phyloP scores from a whole-genome alignment of 2,329 filamentous ascomycete genomes.

The Aschersonia sp. region DNA sequence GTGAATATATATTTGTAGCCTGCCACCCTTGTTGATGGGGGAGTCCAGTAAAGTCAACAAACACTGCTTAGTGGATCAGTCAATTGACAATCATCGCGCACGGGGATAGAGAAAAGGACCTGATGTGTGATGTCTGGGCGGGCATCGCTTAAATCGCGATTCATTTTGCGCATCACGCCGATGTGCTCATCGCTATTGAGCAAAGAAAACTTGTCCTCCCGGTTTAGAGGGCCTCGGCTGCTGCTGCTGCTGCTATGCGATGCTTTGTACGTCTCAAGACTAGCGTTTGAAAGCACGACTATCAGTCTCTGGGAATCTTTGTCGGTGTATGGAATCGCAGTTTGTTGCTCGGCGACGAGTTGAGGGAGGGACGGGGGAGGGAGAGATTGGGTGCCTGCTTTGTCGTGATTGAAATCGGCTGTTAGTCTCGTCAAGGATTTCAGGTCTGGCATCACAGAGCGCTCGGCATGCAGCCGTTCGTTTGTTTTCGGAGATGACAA shows the following conservation, averaged over 20 bases:
- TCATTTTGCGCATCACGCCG: constrained; percentile 98
- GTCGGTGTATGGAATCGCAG: constrained; percentile 69
- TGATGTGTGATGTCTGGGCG: constrained; percentile 97
- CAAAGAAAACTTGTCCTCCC: constrained; percentile 92
- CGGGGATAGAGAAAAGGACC: constrained; percentile 36
- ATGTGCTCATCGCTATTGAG: constrained; percentile 99
- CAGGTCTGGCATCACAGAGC: no score
- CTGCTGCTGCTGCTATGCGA: constrained; percentile 55
- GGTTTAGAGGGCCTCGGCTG: constrained; percentile 46
- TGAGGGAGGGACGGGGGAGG: constrained; percentile 83
- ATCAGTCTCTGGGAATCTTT: constrained; percentile 87
- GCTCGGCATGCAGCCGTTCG: no score
- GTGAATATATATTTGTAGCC: constrained; percentile 96
- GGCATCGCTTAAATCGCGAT: constrained; percentile 93
- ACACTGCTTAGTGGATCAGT: constrained; percentile 48
- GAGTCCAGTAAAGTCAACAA: constrained; percentile 94
- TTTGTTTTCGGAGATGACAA: background rate
- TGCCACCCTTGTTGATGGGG: constrained; percentile 95
- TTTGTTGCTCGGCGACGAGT: constrained; percentile 84
- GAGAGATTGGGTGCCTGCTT: constrained; percentile 76
- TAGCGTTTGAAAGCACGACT: constrained; percentile 92
- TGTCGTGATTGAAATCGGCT: background rate
- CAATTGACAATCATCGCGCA: constrained; percentile 11
- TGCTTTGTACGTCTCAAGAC: constrained; percentile 92
- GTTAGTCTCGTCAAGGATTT: no score